Evolutionary conservation across 1,284 basidiomycete species (phyloP), one percentile per base, ranked within the genome.

Genomic region (Marasmius oreades): DNA sequence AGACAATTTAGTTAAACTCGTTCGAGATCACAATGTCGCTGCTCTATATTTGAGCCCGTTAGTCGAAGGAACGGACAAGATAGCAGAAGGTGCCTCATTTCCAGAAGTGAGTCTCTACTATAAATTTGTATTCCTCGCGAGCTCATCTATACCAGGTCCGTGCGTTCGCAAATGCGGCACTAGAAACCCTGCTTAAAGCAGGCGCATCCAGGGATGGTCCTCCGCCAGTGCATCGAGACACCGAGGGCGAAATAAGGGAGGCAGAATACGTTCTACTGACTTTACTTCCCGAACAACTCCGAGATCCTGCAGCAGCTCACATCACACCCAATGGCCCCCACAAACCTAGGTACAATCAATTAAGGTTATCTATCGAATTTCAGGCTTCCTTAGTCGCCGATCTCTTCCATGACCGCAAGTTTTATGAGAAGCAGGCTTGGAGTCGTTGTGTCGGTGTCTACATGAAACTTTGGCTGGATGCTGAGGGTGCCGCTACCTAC

Each of bases 1-100:
- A 59, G 95, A 96, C 70, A 99, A 99, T 75, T 81, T 99, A 56
- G 96, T 98, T 74, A 99, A 98, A 76, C 88, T 99, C 55, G 97
- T 99, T 46, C 89, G 96, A 58, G 88, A 97, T 67, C 92, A 93
- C 4, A 88, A 84, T 61, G 85, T 98, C 53, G 96, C 97, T 48
- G 94, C 93, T 10, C 81, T 83, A 48, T 96, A 98, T 75, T 82
- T 98, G 31, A 92, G 91, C 62, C 81, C 87, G 48, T 86, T 99
- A 44, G 89, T 96, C 3, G 91, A 94, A 39, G 94, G 95, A 62
- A 95, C 98, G 28, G 85, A 93, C 70, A 92, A 90, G 69, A 95
- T 99, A 63, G 92, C 92, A 18, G 87, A 86, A 59, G 85, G 90
- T 20, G 96, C 96, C 53, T 92, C 94, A 43, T 99, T 99, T 82